A percentile compares a stretch with the other conserved stretches of the same genome.
These are phyloP conservation scores for Dalechampia spathulata DNA, from an alignment of 441 rosid species.

Conservation along the genomic window DNA sequence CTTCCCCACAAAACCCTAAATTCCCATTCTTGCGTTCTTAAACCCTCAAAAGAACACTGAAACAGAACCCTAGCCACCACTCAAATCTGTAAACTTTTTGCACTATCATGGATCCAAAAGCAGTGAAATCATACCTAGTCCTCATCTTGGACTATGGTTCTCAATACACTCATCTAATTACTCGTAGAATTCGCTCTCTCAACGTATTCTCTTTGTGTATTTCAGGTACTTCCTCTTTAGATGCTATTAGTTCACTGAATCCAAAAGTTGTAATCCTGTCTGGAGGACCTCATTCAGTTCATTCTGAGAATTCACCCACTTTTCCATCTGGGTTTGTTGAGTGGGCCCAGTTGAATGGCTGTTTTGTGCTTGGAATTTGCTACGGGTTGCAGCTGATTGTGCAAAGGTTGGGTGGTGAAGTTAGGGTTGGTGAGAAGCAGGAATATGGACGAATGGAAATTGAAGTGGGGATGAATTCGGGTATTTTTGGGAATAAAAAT, in stretches of 20 bases:
- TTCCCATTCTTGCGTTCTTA: too few species aligned
- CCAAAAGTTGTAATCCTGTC: slow-evolving; percentile 85
- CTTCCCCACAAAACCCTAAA: too few species aligned
- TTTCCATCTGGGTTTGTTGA: slow-evolving; percentile 63
- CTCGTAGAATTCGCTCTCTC: slow-evolving; percentile 60
- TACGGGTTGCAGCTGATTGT: slow-evolving; percentile 82
- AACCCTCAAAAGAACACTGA: too few species aligned
- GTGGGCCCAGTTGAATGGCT: slow-evolving; percentile 57
- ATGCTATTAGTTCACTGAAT: slow-evolving; percentile 43
- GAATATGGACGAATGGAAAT: slow-evolving; percentile 97
- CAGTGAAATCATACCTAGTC: slow-evolving; percentile 53
- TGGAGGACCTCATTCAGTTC: slow-evolving; percentile 94
- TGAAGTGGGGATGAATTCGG: slow-evolving; percentile 40
- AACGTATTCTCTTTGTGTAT: slow-evolving; percentile 80
- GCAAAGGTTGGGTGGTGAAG: slow-evolving; percentile 73
- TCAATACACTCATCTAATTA: slow-evolving; percentile 87
- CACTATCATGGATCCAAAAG: slow-evolving; percentile 21
- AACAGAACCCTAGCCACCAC: too few species aligned
- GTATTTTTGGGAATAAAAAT: slow-evolving; percentile 48
- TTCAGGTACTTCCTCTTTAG: slow-evolving; percentile 68
- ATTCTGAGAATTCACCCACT: slow-evolving; percentile 48
- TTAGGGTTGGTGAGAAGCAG: slow-evolving; percentile 61
- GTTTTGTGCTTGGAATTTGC: slow-evolving; percentile 67
- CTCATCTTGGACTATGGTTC: slow-evolving; percentile 88
- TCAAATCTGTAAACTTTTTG: too few species aligned